Percentiles rank a stretch among this genome's conserved stretches.
phyloP scores from a whole-genome alignment of 1,284 basidiomycete genomes.

The Stygiomarasmius scandens region DNA sequence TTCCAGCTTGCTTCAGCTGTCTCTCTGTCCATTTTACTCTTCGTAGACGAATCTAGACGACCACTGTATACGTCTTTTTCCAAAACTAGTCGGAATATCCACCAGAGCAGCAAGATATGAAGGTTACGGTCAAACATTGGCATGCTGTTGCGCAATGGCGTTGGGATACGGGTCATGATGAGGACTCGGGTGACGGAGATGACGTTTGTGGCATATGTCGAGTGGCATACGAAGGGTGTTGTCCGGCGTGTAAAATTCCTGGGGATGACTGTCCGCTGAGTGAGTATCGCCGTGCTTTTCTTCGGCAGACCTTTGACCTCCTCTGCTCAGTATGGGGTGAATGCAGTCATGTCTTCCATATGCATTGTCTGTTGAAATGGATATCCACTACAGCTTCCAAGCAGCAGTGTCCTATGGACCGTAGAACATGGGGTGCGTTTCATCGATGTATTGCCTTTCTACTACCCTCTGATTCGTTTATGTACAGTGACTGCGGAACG shows the following conservation, averaged over 20 bases:
- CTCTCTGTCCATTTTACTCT: neutral
- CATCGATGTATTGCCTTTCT: neutral
- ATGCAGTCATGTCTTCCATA: constrained; percentile 93
- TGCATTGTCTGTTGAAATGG: constrained; percentile 96
- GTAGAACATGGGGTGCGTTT: constrained; percentile 83
- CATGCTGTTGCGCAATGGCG: constrained; percentile 86
- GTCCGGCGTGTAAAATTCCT: constrained; percentile 91
- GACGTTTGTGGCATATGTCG: constrained; percentile 96
- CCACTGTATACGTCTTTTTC: neutral
- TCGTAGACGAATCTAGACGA: neutral
- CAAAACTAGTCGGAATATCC: neutral
- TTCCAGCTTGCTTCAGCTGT: neutral
- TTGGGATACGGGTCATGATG: constrained; percentile 74
- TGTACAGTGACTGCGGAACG: constrained; percentile 36
- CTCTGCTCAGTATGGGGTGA: constrained; percentile 83
- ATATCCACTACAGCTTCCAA: constrained; percentile 85
- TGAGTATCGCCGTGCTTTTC: constrained; percentile 43
- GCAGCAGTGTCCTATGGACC: constrained; percentile 93
- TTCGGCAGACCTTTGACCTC: neutral
- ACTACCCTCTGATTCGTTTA: neutral
- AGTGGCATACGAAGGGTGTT: constrained; percentile 89
- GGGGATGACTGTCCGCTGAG: constrained; percentile 97
- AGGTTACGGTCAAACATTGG: constrained; percentile 80
- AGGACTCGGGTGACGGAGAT: constrained; percentile 41
- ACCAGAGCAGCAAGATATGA: constrained; percentile 50